Evolutionary conservation across 768 basidiomycete species (phyloP).

Genomic region (Sistotremastrum niveocremeum): DNA sequence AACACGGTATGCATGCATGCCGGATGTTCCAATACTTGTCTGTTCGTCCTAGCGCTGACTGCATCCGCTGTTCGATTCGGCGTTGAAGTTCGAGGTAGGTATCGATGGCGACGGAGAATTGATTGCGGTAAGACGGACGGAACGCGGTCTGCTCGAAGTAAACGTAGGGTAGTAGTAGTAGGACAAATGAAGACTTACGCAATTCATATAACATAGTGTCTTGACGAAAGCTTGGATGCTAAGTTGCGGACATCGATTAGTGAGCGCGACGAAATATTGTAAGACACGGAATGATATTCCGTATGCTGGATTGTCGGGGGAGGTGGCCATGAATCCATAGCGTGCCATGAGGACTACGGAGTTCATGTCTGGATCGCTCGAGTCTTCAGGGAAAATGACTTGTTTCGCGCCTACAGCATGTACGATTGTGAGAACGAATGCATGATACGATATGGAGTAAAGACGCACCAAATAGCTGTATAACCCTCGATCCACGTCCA

Average conservation of each 20-base stretch:
- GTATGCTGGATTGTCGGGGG: too few relatives aligned
- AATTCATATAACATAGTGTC: conserved; percentile 10
- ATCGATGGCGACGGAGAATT: conserved; percentile 16
- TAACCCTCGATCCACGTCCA: too few relatives aligned
- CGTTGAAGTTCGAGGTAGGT: conserved; percentile 14
- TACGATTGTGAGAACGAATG: too few relatives aligned
- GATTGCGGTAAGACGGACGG: conserved; percentile 5
- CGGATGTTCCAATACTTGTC: conserved; percentile 11
- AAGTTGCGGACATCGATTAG: conserved; percentile 9
- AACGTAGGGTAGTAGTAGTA: conserved; percentile 3
- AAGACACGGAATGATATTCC: too few relatives aligned
- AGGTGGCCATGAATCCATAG: too few relatives aligned
- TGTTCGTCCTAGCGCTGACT: conserved; percentile 7
- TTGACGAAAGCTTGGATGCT: conserved; percentile 12
- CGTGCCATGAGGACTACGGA: too few relatives aligned
- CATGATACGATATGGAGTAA: too few relatives aligned
- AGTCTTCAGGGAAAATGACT: too few relatives aligned
- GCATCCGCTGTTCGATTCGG: conserved; percentile 6
- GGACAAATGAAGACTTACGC: background rate
- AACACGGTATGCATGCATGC: conserved; percentile 15
- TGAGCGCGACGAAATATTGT: too few relatives aligned
- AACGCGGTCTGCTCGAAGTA: conserved; percentile 3
- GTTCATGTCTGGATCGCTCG: too few relatives aligned
- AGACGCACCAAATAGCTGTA: too few relatives aligned
- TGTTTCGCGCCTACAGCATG: too few relatives aligned